These are phyloP conservation scores for Phoma sp. DNA, from an alignment of 2,329 filamentous ascomycete species.

Conservation along the genomic window DNA sequence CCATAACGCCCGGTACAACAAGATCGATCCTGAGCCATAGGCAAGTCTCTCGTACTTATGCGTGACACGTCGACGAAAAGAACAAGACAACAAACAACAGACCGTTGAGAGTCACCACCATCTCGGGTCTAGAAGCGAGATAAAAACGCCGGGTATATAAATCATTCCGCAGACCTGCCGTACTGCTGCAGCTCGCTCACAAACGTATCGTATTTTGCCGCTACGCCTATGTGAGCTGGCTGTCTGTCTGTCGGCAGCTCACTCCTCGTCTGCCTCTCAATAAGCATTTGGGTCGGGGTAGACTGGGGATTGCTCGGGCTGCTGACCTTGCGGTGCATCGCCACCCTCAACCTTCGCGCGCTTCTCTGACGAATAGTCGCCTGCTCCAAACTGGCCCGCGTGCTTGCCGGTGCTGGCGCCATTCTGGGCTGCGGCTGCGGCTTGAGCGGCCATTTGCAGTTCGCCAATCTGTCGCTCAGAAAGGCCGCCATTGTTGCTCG, in stretches of 20 bases:
- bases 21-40: constrained; percentile 21
- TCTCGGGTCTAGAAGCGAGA: not conserved
- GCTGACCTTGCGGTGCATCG: constrained; percentile 45
- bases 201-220: constrained; percentile 29
- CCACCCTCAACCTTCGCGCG: constrained; percentile 44
- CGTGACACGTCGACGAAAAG: constrained; percentile 25
- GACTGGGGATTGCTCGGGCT: constrained; percentile 25
- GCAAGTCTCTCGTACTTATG: constrained; percentile 26
- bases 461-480: constrained; percentile 49
- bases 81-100: not conserved
- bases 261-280: constrained; percentile 37
- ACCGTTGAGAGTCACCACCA: not conserved
- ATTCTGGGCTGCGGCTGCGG: constrained; percentile 44
- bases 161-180: constrained; percentile 22
- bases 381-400: constrained; percentile 40
- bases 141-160: constrained; percentile 12
- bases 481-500: constrained; percentile 42
- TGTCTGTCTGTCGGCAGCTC: constrained; percentile 19
- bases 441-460: constrained; percentile 49
- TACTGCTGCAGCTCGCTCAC: constrained; percentile 30
- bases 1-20: constrained; percentile 23
- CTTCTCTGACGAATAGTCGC: constrained; percentile 44
- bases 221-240: constrained; percentile 35
- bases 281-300: constrained; percentile 43
- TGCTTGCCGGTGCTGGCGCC: constrained; percentile 45